A percentile compares a stretch with the other conserved stretches of the same genome.
These are phyloP conservation scores for Pseudozyma pruni DNA, from an alignment of 1,284 basidiomycete species.

Conservation along the genomic window DNA sequence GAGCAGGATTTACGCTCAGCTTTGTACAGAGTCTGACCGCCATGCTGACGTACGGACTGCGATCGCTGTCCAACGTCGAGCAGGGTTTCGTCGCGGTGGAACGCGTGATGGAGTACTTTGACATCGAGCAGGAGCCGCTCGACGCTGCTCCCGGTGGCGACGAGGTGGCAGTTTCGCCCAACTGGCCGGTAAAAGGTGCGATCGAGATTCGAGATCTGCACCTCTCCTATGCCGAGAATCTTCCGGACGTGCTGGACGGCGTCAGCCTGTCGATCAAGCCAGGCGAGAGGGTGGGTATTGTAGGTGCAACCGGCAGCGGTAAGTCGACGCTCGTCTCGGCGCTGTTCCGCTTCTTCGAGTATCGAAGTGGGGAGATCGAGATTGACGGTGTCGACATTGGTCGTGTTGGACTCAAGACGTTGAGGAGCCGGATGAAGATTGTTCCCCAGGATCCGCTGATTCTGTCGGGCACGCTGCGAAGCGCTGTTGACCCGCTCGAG, in stretches of 20 bases:
- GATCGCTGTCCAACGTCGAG: conserved; percentile 67
- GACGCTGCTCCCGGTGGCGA: conserved; percentile 32
- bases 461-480: conserved; percentile 66
- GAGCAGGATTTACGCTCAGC: conserved; percentile 57
- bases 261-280: conserved; percentile 68
- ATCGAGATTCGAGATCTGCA: conserved; percentile 66
- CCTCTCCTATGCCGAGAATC: conserved; percentile 70
- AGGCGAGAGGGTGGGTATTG: conserved; percentile 72
- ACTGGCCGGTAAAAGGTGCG: conserved; percentile 63
- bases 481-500: conserved; percentile 67
- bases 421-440: conserved; percentile 60
- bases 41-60: conserved; percentile 54
- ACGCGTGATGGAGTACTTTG: conserved; percentile 64
- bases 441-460: conserved; percentile 67
- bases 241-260: conserved; percentile 71
- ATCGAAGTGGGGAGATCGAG: conserved; percentile 74
- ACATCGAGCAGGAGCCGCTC: conserved; percentile 49
- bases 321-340: conserved; percentile 80
- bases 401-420: conserved; percentile 70
- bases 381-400: conserved; percentile 77
- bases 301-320: conserved; percentile 72
- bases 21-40: conserved; percentile 57
- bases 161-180: conserved; percentile 33
- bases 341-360: conserved; percentile 80
- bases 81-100: conserved; percentile 67